These are phyloP conservation scores for Penicillium steckii DNA, from an alignment of 495 filamentous ascomycete genomes.

Conservation along the genomic window DNA sequence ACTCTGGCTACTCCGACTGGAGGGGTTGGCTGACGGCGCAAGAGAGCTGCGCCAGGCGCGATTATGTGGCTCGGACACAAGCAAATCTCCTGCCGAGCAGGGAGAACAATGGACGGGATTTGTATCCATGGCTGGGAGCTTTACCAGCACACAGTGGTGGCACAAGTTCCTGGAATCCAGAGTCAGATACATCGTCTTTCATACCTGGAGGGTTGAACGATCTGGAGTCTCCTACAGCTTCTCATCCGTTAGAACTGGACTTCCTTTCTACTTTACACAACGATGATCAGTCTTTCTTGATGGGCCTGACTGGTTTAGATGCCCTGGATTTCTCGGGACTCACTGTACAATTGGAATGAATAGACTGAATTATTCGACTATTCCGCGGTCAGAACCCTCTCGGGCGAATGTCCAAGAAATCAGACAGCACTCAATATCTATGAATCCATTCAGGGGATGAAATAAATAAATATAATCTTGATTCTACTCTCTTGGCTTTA, in stretches of 20 bases:
- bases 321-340: slow-evolving; percentile 20
- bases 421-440: too few relatives aligned
- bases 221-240: neutral
- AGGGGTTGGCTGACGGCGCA: slow-evolving; percentile 10
- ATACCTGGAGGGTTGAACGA: neutral
- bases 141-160: neutral
- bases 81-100: neutral
- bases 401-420: too few relatives aligned
- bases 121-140: neutral
- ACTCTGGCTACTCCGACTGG: slow-evolving; percentile 15
- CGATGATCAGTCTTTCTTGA: slow-evolving; percentile 22
- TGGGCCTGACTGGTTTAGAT: slow-evolving; percentile 26
- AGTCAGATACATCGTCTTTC: neutral
- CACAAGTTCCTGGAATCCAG: neutral
- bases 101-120: neutral
- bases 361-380: too few relatives aligned
- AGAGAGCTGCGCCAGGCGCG: neutral
- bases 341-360: slow-evolving; percentile 6
- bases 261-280: slow-evolving; percentile 7
- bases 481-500: too few relatives aligned
- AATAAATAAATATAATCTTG: too few relatives aligned
- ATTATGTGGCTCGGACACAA: neutral
- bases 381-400: too few relatives aligned
- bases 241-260: neutral
- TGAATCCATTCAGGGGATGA: too few relatives aligned